Evolutionary conservation across 306 rosid species (phyloP).

Genomic region (Aeschynomene evenia): DNA sequence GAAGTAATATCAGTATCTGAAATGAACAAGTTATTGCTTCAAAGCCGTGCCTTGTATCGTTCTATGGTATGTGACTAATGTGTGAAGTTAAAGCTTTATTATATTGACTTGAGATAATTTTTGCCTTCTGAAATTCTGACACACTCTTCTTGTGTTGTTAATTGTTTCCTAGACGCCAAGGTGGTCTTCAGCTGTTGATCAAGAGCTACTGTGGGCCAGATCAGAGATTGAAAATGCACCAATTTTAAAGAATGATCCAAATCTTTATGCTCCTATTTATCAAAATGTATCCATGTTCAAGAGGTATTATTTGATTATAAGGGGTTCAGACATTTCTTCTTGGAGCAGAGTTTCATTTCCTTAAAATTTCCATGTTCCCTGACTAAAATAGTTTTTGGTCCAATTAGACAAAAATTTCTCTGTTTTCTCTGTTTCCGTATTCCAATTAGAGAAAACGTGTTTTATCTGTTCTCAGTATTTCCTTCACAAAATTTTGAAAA

Average conservation of each 20-base stretch:
- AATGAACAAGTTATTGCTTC: conserved; percentile 61
- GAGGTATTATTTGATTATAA: conserved; percentile 43
- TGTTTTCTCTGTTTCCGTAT: too few relatives aligned
- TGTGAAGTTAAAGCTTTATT: conserved; percentile 17
- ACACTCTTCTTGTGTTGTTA: conserved; percentile 7
- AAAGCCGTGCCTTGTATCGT: conserved; percentile 45
- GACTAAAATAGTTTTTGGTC: too few relatives aligned
- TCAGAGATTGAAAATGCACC: conserved; percentile 76
- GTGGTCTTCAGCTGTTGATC: conserved; percentile 66
- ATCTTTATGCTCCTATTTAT: conserved; percentile 66
- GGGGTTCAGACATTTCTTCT: not conserved
- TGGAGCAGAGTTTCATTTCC: not conserved
- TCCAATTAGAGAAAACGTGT: too few relatives aligned
- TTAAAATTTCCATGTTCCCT: not conserved
- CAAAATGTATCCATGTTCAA: conserved; percentile 73
- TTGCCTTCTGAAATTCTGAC: not conserved
- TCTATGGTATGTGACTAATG: conserved; percentile 51
- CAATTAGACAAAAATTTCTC: too few relatives aligned
- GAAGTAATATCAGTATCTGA: conserved; percentile 60
- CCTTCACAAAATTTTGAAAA: too few relatives aligned
- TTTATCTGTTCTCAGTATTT: too few relatives aligned
- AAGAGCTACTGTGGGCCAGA: conserved; percentile 52
- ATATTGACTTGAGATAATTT: not conserved
- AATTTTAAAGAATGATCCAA: conserved; percentile 48
- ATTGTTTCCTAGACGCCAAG: conserved; percentile 51